Evolutionary conservation across 2,329 filamentous ascomycete species (phyloP).

Genomic region (Ophiostoma sp.): DNA sequence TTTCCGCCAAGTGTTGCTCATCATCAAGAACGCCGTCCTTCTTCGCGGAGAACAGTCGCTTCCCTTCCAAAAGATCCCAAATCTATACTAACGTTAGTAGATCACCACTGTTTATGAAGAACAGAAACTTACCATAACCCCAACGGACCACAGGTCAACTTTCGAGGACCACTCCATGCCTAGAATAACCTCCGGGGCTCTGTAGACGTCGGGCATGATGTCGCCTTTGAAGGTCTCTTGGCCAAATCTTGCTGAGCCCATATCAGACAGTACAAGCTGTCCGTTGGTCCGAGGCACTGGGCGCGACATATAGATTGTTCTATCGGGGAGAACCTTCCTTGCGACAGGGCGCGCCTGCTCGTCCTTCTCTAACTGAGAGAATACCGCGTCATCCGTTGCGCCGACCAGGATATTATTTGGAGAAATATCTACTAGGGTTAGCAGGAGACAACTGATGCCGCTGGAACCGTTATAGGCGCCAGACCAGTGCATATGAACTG

Average conservation of each 20-base stretch:
- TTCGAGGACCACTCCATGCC: constrained; percentile 8
- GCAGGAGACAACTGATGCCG: not conserved
- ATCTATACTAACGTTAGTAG: constrained; percentile 9
- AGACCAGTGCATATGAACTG: not conserved
- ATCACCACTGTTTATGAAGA: not conserved
- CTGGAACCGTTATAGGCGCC: not conserved
- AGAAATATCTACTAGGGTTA: constrained; percentile 7
- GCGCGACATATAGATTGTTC: constrained; percentile 6
- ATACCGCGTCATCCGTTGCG: not conserved
- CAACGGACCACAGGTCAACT: constrained; percentile 7
- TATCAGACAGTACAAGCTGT: constrained; percentile 8
- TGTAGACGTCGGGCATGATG: constrained; percentile 8
- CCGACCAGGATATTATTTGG: constrained; percentile 5
- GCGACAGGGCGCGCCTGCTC: constrained; percentile 6
- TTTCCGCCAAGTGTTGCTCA: constrained; percentile 10
- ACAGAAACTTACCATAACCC: not conserved
- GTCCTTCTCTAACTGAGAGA: constrained; percentile 7
- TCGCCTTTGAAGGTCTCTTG: constrained; percentile 9
- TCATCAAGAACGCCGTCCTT: constrained; percentile 9
- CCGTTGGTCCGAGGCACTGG: constrained; percentile 1
- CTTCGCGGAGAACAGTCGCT: constrained; percentile 4
- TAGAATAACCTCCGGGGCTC: constrained; percentile 11
- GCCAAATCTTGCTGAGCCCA: constrained; percentile 9
- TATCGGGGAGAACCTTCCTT: constrained; percentile 5
- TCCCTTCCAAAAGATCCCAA: constrained; percentile 9